A percentile compares a stretch with the other conserved stretches of the same genome.
Conservation (phyloP, 805 yeast species). For the Starmerella stellata region DNA sequence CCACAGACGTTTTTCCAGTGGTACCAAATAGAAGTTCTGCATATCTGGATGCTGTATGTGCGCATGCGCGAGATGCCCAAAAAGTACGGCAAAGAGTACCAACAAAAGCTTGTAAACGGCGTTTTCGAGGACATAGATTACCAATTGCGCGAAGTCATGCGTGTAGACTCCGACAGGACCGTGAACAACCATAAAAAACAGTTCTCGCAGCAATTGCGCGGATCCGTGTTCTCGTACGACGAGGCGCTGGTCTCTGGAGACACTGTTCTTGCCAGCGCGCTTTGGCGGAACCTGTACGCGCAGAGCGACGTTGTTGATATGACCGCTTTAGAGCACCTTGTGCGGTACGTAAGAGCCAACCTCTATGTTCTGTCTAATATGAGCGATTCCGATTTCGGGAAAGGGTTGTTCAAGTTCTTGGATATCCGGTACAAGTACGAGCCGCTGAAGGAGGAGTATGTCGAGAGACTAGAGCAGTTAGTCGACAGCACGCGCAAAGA, state of each 20-base stretch:
- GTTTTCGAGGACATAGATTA: constrained; percentile 78
- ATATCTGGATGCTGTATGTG: constrained; percentile 82
- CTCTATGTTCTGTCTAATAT: constrained; percentile 69
- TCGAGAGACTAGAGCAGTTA: constrained; percentile 15
- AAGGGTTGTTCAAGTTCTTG: constrained; percentile 71
- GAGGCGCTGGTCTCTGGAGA: constrained; percentile 76
- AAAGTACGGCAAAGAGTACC: constrained; percentile 72
- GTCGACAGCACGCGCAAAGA: constrained; percentile 18
- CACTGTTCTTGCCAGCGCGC: constrained; percentile 27
- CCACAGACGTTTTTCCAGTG: constrained; percentile 87
- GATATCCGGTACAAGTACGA: constrained; percentile 65
- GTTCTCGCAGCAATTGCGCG: constrained; percentile 76
- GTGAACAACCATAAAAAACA: constrained; percentile 77
- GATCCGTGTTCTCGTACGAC: constrained; percentile 76
- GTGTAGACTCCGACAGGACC: constrained; percentile 60
- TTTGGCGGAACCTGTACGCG: constrained; percentile 68
- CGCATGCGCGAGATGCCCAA: constrained; percentile 95
- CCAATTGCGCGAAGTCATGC: constrained; percentile 70
- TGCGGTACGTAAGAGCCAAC: constrained; percentile 81
- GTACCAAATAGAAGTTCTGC: constrained; percentile 82
- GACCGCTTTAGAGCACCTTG: constrained; percentile 68
- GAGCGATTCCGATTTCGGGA: constrained; percentile 82
- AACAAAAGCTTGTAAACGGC: constrained; percentile 78
- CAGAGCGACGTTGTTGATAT: constrained; percentile 67
- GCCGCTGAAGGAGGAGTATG: constrained; percentile 51